phyloP scores from a whole-genome alignment of 139 green algal species.

The Picochlorum sp. region DNA sequence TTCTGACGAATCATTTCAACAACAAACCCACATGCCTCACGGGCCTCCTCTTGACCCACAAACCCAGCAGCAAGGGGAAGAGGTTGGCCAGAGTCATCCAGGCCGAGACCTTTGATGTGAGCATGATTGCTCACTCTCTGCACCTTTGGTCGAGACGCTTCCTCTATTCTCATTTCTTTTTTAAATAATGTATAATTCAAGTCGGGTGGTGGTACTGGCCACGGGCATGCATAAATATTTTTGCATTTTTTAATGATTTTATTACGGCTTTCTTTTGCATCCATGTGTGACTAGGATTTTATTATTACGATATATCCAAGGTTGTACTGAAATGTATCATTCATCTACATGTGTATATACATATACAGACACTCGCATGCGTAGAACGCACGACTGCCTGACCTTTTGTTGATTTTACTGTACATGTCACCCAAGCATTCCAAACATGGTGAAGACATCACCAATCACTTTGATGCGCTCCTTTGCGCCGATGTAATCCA shows the following conservation, averaged over 20 bases:
- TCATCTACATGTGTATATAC: no score
- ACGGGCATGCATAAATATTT: background rate
- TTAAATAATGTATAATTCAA: background rate
- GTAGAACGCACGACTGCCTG: no score
- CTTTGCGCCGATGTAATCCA: slow-evolving; percentile 3
- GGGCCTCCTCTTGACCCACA: slow-evolving; percentile 87
- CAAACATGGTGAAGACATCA: background rate
- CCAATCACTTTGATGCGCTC: background rate
- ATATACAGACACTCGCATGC: no score
- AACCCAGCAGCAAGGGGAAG: slow-evolving; percentile 76
- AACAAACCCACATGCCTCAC: slow-evolving; percentile 93
- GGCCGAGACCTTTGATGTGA: slow-evolving; percentile 95
- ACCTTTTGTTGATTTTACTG: no score
- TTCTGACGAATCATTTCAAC: slow-evolving; percentile 97
- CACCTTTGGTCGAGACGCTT: slow-evolving; percentile 80
- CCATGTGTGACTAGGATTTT: no score
- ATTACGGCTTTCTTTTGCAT: no score
- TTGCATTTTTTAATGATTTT: background rate
- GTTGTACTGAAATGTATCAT: no score
- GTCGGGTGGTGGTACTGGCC: background rate
- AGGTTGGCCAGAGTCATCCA: slow-evolving; percentile 75
- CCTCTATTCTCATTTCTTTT: slow-evolving; percentile 90
- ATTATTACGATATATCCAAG: no score
- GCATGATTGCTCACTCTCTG: slow-evolving; percentile 95
- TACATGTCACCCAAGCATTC: background rate